These are phyloP conservation scores for Trichoderma koningiopsis DNA, from an alignment of 2,329 filamentous ascomycete species.

Conservation along the genomic window DNA sequence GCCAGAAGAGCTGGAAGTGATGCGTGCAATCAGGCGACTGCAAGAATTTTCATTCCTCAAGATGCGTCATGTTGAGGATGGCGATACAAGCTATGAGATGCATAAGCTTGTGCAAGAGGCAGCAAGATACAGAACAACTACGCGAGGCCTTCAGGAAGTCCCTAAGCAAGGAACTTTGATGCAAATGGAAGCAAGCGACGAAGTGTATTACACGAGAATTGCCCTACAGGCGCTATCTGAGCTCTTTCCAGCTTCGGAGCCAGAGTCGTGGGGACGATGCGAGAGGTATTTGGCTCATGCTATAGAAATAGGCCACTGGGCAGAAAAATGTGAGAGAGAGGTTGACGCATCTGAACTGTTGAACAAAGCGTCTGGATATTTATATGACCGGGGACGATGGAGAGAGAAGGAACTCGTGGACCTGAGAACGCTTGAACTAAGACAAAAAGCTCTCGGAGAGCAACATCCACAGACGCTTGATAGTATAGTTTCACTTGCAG, in stretches of 20 bases:
- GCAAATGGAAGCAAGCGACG: not conserved
- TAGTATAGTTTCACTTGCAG: not conserved
- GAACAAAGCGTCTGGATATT: not conserved
- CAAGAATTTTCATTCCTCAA: constrained; percentile 41
- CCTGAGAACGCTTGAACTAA: not conserved
- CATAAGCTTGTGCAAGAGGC: constrained; percentile 27
- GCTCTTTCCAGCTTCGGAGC: not conserved
- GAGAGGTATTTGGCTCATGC: not conserved
- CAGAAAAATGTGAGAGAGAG: not conserved
- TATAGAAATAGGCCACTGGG: not conserved
- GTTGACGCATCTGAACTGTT: not conserved
- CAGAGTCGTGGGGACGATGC: not conserved
- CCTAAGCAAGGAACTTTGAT: not conserved
- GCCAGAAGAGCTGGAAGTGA: not conserved
- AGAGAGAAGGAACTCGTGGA: not conserved
- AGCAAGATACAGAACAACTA: not conserved
- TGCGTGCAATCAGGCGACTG: constrained; percentile 33
- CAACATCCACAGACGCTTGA: not conserved
- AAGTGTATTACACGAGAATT: not conserved
- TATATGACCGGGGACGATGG: not conserved
- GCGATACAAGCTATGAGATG: constrained; percentile 34
- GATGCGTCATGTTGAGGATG: constrained; percentile 9
- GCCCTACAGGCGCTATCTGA: not conserved
- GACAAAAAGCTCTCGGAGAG: not conserved
- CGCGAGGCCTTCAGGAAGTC: not conserved